Evolutionary conservation across 441 rosid genomes (phyloP).

Genomic region (Omphalea diandra): DNA sequence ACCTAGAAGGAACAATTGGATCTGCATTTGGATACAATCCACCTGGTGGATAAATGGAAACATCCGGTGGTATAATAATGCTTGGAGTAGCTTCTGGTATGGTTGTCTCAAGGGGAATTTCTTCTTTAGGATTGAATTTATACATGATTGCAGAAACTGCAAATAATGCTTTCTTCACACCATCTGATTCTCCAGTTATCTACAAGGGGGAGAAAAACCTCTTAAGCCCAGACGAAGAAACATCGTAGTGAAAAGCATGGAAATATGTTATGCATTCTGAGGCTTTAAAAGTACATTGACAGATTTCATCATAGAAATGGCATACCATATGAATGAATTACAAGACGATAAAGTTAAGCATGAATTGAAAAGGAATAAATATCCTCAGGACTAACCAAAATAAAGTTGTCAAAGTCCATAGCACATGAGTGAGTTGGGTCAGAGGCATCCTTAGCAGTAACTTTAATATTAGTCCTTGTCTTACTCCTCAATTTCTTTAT

Average conservation of each 20-base stretch:
- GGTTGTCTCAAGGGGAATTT: slow-evolving; percentile 75
- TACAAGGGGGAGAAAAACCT: slow-evolving; percentile 24
- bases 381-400: slow-evolving; percentile 49
- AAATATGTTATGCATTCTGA: neutral
- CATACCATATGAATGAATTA: neutral
- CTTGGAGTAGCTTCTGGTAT: slow-evolving; percentile 70
- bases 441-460: slow-evolving; percentile 67
- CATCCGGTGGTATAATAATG: slow-evolving; percentile 87
- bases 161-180: slow-evolving; percentile 81
- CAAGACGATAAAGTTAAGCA: too few species aligned
- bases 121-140: slow-evolving; percentile 83
- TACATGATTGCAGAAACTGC: slow-evolving; percentile 90
- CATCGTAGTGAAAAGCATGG: neutral
- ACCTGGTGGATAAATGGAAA: slow-evolving; percentile 68
- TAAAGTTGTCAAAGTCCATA: slow-evolving; percentile 86
- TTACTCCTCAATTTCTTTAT: slow-evolving; percentile 78
- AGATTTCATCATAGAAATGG: neutral
- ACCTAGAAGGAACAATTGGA: slow-evolving; percentile 56
- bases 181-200: slow-evolving; percentile 79
- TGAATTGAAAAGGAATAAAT: neutral
- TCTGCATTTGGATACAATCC: slow-evolving; percentile 71
- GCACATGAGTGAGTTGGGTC: slow-evolving; percentile 94
- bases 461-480: slow-evolving; percentile 62
- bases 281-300: neutral
- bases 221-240: neutral